Base-by-base conservation (phyloP, 331 rosid genomes). In the Quercus tomentella region DNA sequence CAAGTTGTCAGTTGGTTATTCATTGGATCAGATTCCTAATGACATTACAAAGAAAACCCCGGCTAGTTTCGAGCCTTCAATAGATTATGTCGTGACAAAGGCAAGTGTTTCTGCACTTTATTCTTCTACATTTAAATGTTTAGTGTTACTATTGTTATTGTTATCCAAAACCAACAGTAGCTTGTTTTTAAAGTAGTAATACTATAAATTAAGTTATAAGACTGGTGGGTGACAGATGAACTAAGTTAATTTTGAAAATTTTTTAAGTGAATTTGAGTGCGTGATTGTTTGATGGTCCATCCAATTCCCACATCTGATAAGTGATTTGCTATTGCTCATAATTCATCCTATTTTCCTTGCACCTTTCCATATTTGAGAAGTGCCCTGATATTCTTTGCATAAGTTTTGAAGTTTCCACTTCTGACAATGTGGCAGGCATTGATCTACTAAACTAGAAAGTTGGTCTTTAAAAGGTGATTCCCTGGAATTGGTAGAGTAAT, bases 11-110 rank as follows among this genome's bases (percentile, higher is more conserved):
- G 89, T 96, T 20, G 99, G 99, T 18, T 96, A 96, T 88, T 74
- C 98, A 0, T 80, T 90, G 90, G 98, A 93, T 86, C 97, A 89
- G 83, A 93, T 93, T 51, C 98, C 94, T 0, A 96, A 96, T 81
- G 99, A 96, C 85, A 93, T 96, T 22, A 93, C 98, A 0, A 93
- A 90, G 86, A 96, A 93, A 85, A 96, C 99, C 4, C 98, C 98
- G 0, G 99, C 99, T 55, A 93, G 99, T 78, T 96, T 90, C 73
- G 97, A 96, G 89, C 99, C 99, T 79, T 96, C 98, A 43, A 96
- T 96, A 25, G 99, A 96, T 89, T 96, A 96, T 78, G 99, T 96
- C 77, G 99, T 96, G 51, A 93, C 99, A 23, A 96, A 96, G 92
- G 99, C 81, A 83, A 81, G 88, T 73, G 49, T 45, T 81, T 63